phyloP scores from a whole-genome alignment of 2,329 filamentous ascomycete genomes.

The Colletotrichum eremochloae region DNA sequence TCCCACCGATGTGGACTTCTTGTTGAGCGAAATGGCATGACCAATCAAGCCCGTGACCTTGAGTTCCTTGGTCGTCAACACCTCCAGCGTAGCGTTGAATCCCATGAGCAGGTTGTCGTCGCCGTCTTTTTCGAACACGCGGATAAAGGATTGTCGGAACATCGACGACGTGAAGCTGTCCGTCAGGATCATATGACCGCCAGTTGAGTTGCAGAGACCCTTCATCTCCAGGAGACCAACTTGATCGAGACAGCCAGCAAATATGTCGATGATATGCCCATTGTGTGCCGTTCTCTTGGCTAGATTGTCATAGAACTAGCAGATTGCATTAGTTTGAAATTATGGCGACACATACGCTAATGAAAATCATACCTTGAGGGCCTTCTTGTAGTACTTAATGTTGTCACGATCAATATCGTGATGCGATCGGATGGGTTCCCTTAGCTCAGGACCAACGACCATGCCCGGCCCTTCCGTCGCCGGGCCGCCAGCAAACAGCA shows the following conservation, averaged over 20 bases:
- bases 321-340: conserved; percentile 46
- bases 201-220: conserved; percentile 93
- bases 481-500: conserved; percentile 96
- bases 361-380: conserved; percentile 78
- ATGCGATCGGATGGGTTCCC: conserved; percentile 96
- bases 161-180: conserved; percentile 99
- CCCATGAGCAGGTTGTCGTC: conserved; percentile 97
- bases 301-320: conserved; percentile 90
- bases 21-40: conserved; percentile 96
- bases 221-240: conserved; percentile 99
- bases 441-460: conserved; percentile 94
- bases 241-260: conserved; percentile 96
- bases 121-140: conserved; percentile 96
- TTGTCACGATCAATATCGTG: conserved; percentile 99
- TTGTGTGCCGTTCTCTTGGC: conserved; percentile 97
- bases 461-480: conserved; percentile 97
- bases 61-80: conserved; percentile 96
- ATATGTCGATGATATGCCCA: conserved; percentile 97
- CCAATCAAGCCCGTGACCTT: conserved; percentile 98
- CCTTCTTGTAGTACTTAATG: conserved; percentile 99
- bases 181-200: conserved; percentile 97
- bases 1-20: conserved; percentile 96
- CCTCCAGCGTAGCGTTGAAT: conserved; percentile 96
- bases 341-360: conserved; percentile 1
- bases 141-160: conserved; percentile 98